These are phyloP conservation scores for Trametes polyzona DNA, from an alignment of 1,284 basidiomycete species.

Conservation along the genomic window DNA sequence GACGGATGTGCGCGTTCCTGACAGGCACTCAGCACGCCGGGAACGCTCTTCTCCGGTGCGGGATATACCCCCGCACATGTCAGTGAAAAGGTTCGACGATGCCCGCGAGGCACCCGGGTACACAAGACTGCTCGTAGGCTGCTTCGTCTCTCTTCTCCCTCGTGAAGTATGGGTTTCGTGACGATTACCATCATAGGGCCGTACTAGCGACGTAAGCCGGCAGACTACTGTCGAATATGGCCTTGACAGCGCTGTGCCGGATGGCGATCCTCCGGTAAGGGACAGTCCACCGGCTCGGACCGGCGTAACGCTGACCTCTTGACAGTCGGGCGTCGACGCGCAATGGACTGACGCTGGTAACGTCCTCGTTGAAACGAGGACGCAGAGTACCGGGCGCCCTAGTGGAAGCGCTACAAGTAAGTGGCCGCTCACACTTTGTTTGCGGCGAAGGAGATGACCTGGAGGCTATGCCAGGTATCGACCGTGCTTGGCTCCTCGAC, in stretches of 20 bases:
- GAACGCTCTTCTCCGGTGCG: too few species aligned
- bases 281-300: neutral
- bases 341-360: too few species aligned
- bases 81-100: too few species aligned
- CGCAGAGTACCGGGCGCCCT: neutral
- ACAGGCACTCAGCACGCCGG: too few species aligned
- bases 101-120: too few species aligned
- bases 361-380: neutral
- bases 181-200: neutral
- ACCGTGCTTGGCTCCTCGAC: conserved; percentile 19
- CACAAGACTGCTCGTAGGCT: too few species aligned
- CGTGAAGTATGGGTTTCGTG: too few species aligned
- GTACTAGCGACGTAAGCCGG: neutral
- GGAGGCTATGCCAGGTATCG: neutral
- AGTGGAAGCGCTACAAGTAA: neutral
- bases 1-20: too few species aligned
- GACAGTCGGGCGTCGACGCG: neutral
- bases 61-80: too few species aligned
- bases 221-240: neutral
- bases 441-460: neutral
- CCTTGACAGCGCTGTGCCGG: neutral
- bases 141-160: too few species aligned
- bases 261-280: neutral
- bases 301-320: neutral
- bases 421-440: neutral